phyloP scores from a whole-genome alignment of 139 green algal species.

The Desmodesmus armatus region DNA sequence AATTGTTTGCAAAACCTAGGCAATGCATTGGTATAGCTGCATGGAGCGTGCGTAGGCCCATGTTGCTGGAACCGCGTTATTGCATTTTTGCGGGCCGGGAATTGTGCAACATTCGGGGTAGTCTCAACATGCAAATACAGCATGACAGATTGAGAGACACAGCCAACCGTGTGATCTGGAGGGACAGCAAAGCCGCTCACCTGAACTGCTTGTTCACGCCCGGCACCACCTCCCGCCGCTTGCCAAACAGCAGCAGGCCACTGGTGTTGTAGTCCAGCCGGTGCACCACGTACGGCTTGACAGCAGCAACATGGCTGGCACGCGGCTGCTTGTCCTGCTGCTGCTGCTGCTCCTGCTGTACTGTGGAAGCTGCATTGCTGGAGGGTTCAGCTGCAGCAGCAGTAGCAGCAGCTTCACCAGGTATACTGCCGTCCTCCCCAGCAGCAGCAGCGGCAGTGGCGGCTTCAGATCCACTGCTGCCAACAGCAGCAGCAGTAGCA shows the following conservation, averaged over 20 bases:
- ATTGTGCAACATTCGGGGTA: too few species aligned
- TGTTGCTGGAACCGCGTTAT: too few species aligned
- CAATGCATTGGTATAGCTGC: too few species aligned
- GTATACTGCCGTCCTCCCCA: background rate
- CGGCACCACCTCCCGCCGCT: conserved; percentile 62
- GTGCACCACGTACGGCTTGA: conserved; percentile 65
- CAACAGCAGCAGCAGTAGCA: background rate
- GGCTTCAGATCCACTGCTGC: background rate
- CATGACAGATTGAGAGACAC: too few species aligned
- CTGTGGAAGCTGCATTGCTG: conserved; percentile 11
- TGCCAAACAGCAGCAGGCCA: conserved; percentile 86
- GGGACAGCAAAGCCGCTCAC: too few species aligned
- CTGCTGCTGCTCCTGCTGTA: too few species aligned
- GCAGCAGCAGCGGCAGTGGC: background rate
- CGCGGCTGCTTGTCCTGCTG: background rate
- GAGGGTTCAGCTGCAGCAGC: background rate
- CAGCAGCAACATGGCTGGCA: background rate
- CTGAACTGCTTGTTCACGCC: conserved; percentile 81
- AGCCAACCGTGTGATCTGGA: too few species aligned
- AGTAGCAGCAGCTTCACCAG: background rate
- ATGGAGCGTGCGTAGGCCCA: too few species aligned
- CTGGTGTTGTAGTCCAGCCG: conserved; percentile 86
- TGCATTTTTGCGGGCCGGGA: too few species aligned
- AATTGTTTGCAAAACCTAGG: too few species aligned
- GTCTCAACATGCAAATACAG: background rate